Base-by-base conservation (phyloP, 768 basidiomycete genomes). In the Collybiopsis luxurians region DNA sequence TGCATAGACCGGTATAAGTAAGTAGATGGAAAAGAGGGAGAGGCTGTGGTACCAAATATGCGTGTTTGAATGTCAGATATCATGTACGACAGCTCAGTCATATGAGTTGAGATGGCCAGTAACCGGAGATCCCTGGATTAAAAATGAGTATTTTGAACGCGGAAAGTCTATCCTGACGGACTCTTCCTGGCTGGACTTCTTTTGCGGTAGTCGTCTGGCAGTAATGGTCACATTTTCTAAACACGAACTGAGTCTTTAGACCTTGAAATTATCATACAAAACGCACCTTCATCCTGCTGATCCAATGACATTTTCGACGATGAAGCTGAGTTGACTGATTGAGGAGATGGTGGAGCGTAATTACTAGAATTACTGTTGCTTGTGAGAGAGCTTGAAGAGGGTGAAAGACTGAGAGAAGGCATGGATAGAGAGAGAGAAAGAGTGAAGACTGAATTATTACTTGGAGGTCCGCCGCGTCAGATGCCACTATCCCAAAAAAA, bases 31-130 rank as follows among this genome's bases (percentile, higher is more conserved):
- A 39, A 27, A 42, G 6, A 42, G 19, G 24, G 17, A 23, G 19
- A 21, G 17, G 21, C 4, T 26, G 24, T 13, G 17, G 58, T 68
- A 92, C 91, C 92, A 64, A 94, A 94, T 69, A 94, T 92, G 64
- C 92, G 87, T 49, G 92, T 91, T 71, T 94, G 90, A 30, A 94
- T 90, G 70, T 94, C 92, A 17, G 90, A 92, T 58, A 94, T 87
- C 61, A 83, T 83, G 67, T 91, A 94, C 4, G 89, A 90, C 43
- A 93, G 79, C 67, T 94, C 92, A 12, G 92, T 93, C 64, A 94
- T 90, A 66, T 88, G 89, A 0, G 90, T 89, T 30, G 90, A 91
- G 64, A 91, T 75, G 38, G 90, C 89, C 39, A 93, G 73, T 45
- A 91, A 67, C 54, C 83, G 87, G 43, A 94, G 76, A 67, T 92